Base-by-base conservation (phyloP, 805 yeast genomes). In the Yarrowia divulgata region DNA sequence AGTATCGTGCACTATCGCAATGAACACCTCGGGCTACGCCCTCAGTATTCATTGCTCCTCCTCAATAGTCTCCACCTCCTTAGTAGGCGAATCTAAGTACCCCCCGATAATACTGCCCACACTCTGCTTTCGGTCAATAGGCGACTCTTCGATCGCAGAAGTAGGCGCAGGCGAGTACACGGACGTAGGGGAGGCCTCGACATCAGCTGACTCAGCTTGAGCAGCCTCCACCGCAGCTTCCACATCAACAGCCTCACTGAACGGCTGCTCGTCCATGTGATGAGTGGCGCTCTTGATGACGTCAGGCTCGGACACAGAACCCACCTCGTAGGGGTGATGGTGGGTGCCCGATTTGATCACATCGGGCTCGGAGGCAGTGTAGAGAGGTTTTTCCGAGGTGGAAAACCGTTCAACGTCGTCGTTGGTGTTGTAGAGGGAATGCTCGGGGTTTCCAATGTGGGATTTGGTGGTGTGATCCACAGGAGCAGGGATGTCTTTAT, bases 291-390 rank as follows among this genome's bases (percentile, higher is more conserved):
- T 8, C 48, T 57, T 57, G 63, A 57, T 57, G 7, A 57, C 63
- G 9, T 57, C 63, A 8, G 63, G 63, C 23, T 57, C 63, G n/a
- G 63, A 57, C 16, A 57, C 16, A 2, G 63, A 40, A 3, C 62
- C 62, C 8, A 40, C n/a, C 23, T 57, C 63, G 37, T 29, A 40
- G 48, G 63, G 48, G n/a, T 23, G 35, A 16, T 40, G 48, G 19
- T 57, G 63, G n/a, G 63, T 57, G n/a, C n/a, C 48, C 4, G 63
- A 23, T 10, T 55, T 55, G 62, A 55, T 55, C 29, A 57, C 63
- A 29, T 57, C 48, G 6, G 63, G 63, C 23, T 57, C 63, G 9
- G 63, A 57, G 6, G 35, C 62, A 1, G 46, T 18, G 29, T 14
- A 55, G 18, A 12, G 10, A n/a, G 62, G 62, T 4, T 40, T 14